Conservation (phyloP, 1,139 yeast genomes). For the Magnusiomyces paraingens region DNA sequence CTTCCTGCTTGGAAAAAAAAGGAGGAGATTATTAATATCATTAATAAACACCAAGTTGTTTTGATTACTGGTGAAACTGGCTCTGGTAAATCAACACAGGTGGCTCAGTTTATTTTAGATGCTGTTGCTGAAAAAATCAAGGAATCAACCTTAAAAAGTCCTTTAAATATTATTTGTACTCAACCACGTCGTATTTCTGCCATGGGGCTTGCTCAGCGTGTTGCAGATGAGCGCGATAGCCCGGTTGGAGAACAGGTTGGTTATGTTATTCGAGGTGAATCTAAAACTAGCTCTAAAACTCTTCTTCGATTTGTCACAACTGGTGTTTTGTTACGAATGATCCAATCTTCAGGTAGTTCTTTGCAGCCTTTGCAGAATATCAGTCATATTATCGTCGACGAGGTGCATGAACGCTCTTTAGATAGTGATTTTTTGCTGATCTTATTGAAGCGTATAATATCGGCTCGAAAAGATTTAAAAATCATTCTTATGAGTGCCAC, state of each 20-base stretch:
- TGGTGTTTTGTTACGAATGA: constrained; percentile 82
- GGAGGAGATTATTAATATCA: constrained; percentile 47
- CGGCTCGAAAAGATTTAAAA: constrained; percentile 44
- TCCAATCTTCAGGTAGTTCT: constrained; percentile 42
- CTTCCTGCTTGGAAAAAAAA: constrained; percentile 83
- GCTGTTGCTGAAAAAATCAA: constrained; percentile 35
- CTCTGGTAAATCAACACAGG: constrained; percentile 90
- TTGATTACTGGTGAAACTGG: constrained; percentile 96
- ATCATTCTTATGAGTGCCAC: constrained; percentile 93
- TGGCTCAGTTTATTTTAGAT: constrained; percentile 83
- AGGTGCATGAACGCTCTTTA: constrained; percentile 90
- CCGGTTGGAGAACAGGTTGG: constrained; percentile 77
- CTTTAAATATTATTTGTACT: constrained; percentile 64
- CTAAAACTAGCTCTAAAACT: constrained; percentile 54
- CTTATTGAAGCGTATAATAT: constrained; percentile 52
- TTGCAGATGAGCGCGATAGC: constrained; percentile 72
- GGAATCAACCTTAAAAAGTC: constrained; percentile 35
- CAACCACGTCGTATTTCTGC: constrained; percentile 97
- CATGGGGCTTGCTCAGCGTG: constrained; percentile 88
- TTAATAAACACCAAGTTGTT: constrained; percentile 56
- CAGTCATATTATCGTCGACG: constrained; percentile 77
- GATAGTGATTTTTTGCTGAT: constrained; percentile 84
- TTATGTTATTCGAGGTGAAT: constrained; percentile 85
- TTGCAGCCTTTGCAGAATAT: constrained; percentile 41
- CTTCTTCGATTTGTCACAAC: constrained; percentile 83